Evolutionary conservation across 192 early-diverging fungal species (phyloP), one percentile per base, ranked within the genome.

Genomic region (Backusella tarrabulga): DNA sequence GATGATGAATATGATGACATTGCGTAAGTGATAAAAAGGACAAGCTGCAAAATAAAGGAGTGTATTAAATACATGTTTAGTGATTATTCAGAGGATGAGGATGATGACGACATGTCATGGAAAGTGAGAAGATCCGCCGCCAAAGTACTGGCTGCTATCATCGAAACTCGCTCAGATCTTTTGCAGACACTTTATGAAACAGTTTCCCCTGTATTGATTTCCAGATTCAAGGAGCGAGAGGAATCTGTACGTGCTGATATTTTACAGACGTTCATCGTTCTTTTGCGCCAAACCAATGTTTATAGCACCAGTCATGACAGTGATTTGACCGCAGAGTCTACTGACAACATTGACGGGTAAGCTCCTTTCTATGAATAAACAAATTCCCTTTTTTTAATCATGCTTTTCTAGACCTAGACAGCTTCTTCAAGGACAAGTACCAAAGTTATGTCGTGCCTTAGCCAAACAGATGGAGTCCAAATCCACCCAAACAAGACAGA

Each of bases 71-170:
- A 50, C 0, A 29, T 54, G 34, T 71, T 12, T 34, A 91, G 88
- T 21, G 93, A 93, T 70, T 95, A 93, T 82, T 94, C 93, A 6
- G 71, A 63, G 56, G 56, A 63, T 29, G 95, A 97, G 71, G 80
- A 81, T n/a, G 94, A 97, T 52, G 96, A 97, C 67, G 96, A 97
- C 75, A 87, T 96, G 74, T 94, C 93, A 1, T 97, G 95, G 95
- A 97, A 97, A 79, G 96, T 96, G 7, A 92, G 96, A 63, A 86
- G 92, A 14, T 90, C 94, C 3, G 86, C 93, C n/a, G 87, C 91
- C 8, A 95, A 94, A 76, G 75, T 96, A 6, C 79, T 97, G 1
- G 73, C 88, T 3, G 86, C 90, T 12, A 83, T 90, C 34, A 92
- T 97, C 66, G 88, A 83, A 50, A 94, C 94, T 1, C 90, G 92